Base-by-base conservation (phyloP, 768 basidiomycete species). In the Pilatotrama ljubarskyi region DNA sequence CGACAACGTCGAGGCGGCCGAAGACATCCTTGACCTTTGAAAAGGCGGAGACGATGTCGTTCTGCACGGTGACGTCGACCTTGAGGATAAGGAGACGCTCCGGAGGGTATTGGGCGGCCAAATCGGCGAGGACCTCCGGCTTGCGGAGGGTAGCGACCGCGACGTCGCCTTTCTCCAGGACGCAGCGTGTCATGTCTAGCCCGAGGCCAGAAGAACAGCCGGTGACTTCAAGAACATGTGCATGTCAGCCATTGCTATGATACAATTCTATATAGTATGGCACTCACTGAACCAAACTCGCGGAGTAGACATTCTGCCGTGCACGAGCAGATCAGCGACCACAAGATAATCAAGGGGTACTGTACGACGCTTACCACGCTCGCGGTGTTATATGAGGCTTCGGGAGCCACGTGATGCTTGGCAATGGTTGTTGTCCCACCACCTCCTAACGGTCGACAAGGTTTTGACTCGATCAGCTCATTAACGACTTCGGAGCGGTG, bases 1-100 rank as follows among this genome's bases (percentile, higher is more conserved):
- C 74, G 5, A 81, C 80, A 49, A 81, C 67, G 51, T 82, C 81
- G 15, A 80, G 62, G 29, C 75, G 68, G 5, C 78, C 79, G 66
- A 80, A 82, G 14, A 62, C 64, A 26, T 70, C 66, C 40, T 73
- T 59, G 0, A 74, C 73, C 44, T 63, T 59, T 14, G 61, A 64
- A 58, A 82, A 82, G 0, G 73, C 77, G 6, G 64, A 63, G 9
- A 37, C 61, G 50, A 80, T 74, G 3, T 77, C 72, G 14, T 63
- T 58, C 2, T 57, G 59, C 20, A 64, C 58, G 20, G 68, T 73
- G 40, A 82, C 78, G 55, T 83, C 79, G 43, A 80, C 66, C 38
- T 69, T 67, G 61, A 80, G 63, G 51, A 76, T 57, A 59, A 79
- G 69, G 2, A 82, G 72, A 32, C 67, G 71, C 3, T 70, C 64